Evolutionary conservation across 768 basidiomycete species (phyloP).

Genomic region (Tubosaeta sp.): DNA sequence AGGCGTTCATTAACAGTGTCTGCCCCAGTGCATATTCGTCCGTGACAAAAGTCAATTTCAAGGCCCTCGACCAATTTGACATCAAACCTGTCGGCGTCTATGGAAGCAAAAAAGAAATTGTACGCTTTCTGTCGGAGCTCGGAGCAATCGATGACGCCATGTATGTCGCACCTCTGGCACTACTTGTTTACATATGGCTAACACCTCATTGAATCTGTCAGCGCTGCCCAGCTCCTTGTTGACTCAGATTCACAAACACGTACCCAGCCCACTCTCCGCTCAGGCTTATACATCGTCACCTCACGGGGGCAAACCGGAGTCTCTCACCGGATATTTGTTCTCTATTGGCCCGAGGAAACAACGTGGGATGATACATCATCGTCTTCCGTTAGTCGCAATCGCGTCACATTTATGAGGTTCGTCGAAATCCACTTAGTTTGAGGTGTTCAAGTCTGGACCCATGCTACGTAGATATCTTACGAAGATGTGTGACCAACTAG

Average conservation of each 20-base stretch:
- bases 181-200: background rate
- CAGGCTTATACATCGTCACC: conserved; percentile 18
- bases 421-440: background rate
- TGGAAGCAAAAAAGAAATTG: conserved; percentile 49
- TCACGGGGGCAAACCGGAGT: background rate
- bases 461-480: conserved; percentile 46
- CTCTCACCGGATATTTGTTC: conserved; percentile 36
- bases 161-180: conserved; percentile 29
- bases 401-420: conserved; percentile 60
- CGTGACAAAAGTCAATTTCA: conserved; percentile 44
- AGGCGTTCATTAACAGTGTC: conserved; percentile 45
- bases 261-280: conserved; percentile 14
- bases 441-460: background rate
- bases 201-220: background rate
- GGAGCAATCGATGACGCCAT: conserved; percentile 33
- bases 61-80: conserved; percentile 13
- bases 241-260: conserved; percentile 4
- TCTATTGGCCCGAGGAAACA: conserved; percentile 60
- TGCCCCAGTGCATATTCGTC: conserved; percentile 49
- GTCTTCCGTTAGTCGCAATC: conserved; percentile 44
- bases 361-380: conserved; percentile 53
- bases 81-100: conserved; percentile 55
- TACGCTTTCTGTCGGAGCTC: conserved; percentile 38
- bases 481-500: conserved; percentile 53
- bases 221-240: conserved; percentile 12